Base-by-base conservation (phyloP, 345 rosid species). In the Ceriops tagal region DNA sequence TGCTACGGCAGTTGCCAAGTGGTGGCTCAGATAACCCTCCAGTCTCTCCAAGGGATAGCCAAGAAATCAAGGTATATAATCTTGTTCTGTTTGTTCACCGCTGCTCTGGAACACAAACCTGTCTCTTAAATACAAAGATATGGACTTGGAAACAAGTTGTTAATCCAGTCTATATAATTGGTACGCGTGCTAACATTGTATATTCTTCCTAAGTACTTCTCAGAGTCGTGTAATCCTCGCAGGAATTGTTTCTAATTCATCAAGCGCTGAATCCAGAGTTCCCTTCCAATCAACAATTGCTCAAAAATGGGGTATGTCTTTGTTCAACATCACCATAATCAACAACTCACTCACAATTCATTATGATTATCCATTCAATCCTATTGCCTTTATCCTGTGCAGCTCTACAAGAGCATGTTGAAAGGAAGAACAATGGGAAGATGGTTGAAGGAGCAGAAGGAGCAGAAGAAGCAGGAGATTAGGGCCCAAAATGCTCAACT, bases 361-460 rank as follows among this genome's bases (percentile, higher is more conserved):
- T 11, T 8, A 13, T 49, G 27, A 51, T 32, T 15, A 43, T 43
- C 19, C 49, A 13, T 21, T 24, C 5, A 47, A 61, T 22, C 21
- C 28, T n/a, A 10, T 39, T 20, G 35, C 9, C 51, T 18, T 67
- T 56, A 47, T 77, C 27, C 22, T 63, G 47, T 67, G 83, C 84
- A 91, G 98, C 55, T 88, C 58, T 89, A 79, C 84, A 91, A 82
- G 86, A 86, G 88, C 89, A 77, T 88, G 62, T 26, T 83, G 74
- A 83, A 70, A 80, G 89, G 97, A 57, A 76, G 84, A 74, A 91
- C 96, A 67, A 81, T 84, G 92, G 96, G 98, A 58, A 88, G 96
- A 75, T 78, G 97, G 88, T 20, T 89, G 69, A 93, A 89, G 76
- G 98, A 93, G 78, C 98, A 91, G 49, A 93, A 85, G 76, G 97